Conservation (phyloP, 2,329 filamentous ascomycete species). For the Cryphonectria radicalis region DNA sequence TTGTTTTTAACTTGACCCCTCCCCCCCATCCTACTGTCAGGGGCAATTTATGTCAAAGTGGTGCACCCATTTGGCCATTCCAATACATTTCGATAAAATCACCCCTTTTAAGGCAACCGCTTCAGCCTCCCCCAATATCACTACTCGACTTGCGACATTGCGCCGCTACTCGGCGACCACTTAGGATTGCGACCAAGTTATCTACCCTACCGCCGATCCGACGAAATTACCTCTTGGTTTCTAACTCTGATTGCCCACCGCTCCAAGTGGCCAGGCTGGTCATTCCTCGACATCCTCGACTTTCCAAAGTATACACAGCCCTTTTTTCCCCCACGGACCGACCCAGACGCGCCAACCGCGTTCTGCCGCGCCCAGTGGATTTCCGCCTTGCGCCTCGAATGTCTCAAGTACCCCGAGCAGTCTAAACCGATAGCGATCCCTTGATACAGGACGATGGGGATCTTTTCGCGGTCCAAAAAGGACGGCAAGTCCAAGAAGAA, state of each 20-base stretch:
- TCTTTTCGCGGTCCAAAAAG: constrained; percentile 68
- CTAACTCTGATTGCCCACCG: neutral
- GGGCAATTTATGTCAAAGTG: too few relatives aligned
- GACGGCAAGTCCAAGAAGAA: constrained; percentile 75
- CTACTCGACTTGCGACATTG: constrained; percentile 15
- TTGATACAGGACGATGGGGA: constrained; percentile 36
- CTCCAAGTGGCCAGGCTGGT: constrained; percentile 14
- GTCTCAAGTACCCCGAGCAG: constrained; percentile 26
- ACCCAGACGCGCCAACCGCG: constrained; percentile 21
- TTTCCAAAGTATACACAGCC: constrained; percentile 13
- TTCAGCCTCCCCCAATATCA: constrained; percentile 18
- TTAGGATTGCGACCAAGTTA: neutral
- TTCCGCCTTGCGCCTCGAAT: constrained; percentile 24
- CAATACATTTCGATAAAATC: constrained; percentile 4
- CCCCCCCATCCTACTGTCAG: neutral
- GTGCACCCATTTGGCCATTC: neutral
- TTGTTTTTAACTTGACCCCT: neutral
- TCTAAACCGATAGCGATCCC: constrained; percentile 15
- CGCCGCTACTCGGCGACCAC: constrained; percentile 3
- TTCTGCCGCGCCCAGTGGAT: constrained; percentile 24
- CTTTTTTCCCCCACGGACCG: neutral
- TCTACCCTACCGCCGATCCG: constrained; percentile 15
- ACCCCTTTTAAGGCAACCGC: constrained; percentile 12
- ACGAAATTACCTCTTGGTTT: constrained; percentile 14
- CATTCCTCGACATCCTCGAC: constrained; percentile 13